Evolutionary conservation across 2,329 filamentous ascomycete genomes (phyloP).

Genomic region (Trichoderma endophyticum): DNA sequence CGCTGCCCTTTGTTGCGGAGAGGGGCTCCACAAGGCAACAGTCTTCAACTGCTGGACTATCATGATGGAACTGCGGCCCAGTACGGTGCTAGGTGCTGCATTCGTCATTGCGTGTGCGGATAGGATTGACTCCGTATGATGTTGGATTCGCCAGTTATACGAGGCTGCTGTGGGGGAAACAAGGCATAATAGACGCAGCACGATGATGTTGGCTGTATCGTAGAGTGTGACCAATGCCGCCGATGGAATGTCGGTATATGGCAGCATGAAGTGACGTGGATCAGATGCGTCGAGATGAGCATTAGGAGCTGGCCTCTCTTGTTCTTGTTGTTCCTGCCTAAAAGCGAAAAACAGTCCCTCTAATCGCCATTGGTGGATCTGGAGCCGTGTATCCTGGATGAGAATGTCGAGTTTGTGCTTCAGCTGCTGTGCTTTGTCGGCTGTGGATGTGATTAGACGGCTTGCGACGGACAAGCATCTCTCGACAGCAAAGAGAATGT

Average conservation of each 20-base stretch:
- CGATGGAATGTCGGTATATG: slow-evolving; percentile 7
- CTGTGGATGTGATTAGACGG: background rate
- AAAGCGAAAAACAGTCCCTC: background rate
- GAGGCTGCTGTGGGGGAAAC: background rate
- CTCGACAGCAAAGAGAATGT: slow-evolving; percentile 32
- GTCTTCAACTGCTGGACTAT: slow-evolving; percentile 20
- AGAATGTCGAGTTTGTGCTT: background rate
- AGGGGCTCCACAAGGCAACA: slow-evolving; percentile 21
- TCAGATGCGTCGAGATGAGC: background rate
- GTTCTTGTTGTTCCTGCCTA: background rate
- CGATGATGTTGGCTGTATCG: slow-evolving; percentile 13
- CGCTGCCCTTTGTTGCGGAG: slow-evolving; percentile 14
- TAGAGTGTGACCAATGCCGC: slow-evolving; percentile 17
- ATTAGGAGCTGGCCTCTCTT: background rate
- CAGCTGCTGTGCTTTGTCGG: background rate
- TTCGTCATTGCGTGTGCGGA: slow-evolving; percentile 4
- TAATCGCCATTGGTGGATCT: background rate
- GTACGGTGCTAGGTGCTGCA: background rate
- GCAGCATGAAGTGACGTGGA: background rate
- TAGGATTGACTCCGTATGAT: slow-evolving; percentile 14
- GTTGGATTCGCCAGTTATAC: background rate
- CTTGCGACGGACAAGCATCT: slow-evolving; percentile 9
- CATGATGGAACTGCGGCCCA: slow-evolving; percentile 18
- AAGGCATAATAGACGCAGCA: background rate
- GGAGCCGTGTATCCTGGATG: background rate